A percentile compares a stretch with the other conserved stretches of the same genome.
Conservation (phyloP, 805 yeast species). For the Myxozyma nipponensis region DNA sequence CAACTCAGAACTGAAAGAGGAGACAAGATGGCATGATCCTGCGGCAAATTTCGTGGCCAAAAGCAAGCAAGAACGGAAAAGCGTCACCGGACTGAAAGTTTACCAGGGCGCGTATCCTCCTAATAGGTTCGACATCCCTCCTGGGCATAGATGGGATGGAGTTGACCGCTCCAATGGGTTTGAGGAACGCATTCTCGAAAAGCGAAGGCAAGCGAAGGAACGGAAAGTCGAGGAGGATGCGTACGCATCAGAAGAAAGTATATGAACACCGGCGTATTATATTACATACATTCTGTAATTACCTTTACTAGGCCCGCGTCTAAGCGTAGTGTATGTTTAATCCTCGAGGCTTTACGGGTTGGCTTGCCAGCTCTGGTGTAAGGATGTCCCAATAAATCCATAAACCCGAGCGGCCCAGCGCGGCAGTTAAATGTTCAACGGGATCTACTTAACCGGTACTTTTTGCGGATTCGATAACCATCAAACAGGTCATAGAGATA, state of each 20-base stretch:
- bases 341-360: too few species aligned
- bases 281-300: too few species aligned
- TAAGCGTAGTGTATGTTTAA: too few species aligned
- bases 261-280: too few species aligned
- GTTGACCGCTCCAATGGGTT: slow-evolving; percentile 86
- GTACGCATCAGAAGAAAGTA: slow-evolving; percentile 22
- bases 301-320: too few species aligned
- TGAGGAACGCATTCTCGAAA: slow-evolving; percentile 57
- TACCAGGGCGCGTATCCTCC: slow-evolving; percentile 55
- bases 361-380: too few species aligned
- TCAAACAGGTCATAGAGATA: too few species aligned
- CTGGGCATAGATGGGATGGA: slow-evolving; percentile 91
- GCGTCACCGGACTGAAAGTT: slow-evolving; percentile 48
- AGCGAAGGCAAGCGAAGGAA: slow-evolving; percentile 29
- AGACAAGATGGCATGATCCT: slow-evolving; percentile 60
- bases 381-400: too few species aligned
- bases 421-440: too few species aligned
- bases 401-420: too few species aligned
- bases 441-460: too few species aligned
- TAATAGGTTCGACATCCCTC: slow-evolving; percentile 70
- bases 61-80: slow-evolving; percentile 27
- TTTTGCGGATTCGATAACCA: too few species aligned
- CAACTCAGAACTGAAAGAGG: slow-evolving; percentile 37
- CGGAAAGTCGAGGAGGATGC: slow-evolving; percentile 25
- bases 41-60: slow-evolving; percentile 45